Conservation (phyloP, 192 early-diverging fungal species). For the Backusella luteola region DNA sequence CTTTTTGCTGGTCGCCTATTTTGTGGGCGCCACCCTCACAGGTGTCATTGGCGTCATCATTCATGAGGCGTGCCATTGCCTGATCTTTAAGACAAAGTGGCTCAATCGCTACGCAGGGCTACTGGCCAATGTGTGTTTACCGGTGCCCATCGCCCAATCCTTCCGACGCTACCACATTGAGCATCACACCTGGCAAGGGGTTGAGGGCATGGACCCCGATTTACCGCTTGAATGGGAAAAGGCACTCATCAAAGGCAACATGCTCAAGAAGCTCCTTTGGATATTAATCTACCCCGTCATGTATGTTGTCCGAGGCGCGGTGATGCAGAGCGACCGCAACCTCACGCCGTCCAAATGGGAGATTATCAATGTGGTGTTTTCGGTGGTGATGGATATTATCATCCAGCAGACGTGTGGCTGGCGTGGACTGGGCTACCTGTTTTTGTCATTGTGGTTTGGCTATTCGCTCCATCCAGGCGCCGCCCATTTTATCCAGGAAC, state of each 20-base stretch:
- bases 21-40: constrained; percentile 82
- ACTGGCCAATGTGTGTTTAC: constrained; percentile 84
- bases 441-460: constrained; percentile 73
- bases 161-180: constrained; percentile 91
- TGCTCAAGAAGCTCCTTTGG: constrained; percentile 72
- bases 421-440: constrained; percentile 67
- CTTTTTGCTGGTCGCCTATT: constrained; percentile 68
- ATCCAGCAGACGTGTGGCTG: constrained; percentile 58
- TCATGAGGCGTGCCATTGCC: constrained; percentile 90
- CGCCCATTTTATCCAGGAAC: constrained; percentile 96
- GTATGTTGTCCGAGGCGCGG: constrained; percentile 78
- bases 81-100: constrained; percentile 70
- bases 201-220: constrained; percentile 91
- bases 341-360: constrained; percentile 76
- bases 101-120: constrained; percentile 82
- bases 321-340: constrained; percentile 47
- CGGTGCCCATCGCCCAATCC: constrained; percentile 74
- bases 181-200: constrained; percentile 97
- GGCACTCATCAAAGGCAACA: constrained; percentile 68
- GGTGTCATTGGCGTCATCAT: constrained; percentile 81
- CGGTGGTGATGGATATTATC: constrained; percentile 52
- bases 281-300: constrained; percentile 83
- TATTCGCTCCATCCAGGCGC: constrained; percentile 90
- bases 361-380: constrained; percentile 74
- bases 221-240: constrained; percentile 88